Conservation (phyloP, 257 asterid species). For the Nicotiana attenuata region DNA sequence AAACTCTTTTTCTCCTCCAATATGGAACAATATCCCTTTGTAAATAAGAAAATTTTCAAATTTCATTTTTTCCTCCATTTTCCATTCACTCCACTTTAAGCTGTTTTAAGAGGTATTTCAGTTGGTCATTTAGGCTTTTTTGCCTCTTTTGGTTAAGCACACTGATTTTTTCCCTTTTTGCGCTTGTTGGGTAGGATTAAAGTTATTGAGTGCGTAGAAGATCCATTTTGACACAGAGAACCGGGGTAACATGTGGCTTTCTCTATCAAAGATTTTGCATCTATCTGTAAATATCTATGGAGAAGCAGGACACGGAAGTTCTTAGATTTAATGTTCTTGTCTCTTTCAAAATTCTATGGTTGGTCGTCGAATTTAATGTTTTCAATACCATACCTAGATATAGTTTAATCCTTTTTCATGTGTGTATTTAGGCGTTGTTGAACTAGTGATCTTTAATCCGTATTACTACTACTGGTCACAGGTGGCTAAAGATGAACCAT, state of each 20-base stretch:
- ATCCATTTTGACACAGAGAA: neutral
- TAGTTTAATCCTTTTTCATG: no score
- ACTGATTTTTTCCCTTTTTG: neutral
- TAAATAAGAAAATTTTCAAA: no score
- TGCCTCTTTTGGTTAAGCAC: neutral
- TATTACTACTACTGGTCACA: neutral
- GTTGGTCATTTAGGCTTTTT: neutral
- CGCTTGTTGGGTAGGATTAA: neutral
- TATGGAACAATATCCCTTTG: no score
- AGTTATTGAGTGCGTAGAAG: neutral
- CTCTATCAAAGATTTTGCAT: neutral
- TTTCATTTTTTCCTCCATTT: no score
- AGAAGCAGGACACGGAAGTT: neutral
- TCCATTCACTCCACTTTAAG: no score
- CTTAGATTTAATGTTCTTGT: neutral
- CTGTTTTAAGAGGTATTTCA: no score
- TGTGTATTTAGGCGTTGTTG: no score
- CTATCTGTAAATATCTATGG: neutral
- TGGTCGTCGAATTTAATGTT: neutral
- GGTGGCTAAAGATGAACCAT: neutral
- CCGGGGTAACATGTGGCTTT: neutral
- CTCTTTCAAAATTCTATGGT: neutral
- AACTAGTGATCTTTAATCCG: no score
- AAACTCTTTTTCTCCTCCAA: no score
- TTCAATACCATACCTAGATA: no score